phyloP scores from a whole-genome alignment of 495 filamentous ascomycete genomes.

The Hyaloscypha bicolor region DNA sequence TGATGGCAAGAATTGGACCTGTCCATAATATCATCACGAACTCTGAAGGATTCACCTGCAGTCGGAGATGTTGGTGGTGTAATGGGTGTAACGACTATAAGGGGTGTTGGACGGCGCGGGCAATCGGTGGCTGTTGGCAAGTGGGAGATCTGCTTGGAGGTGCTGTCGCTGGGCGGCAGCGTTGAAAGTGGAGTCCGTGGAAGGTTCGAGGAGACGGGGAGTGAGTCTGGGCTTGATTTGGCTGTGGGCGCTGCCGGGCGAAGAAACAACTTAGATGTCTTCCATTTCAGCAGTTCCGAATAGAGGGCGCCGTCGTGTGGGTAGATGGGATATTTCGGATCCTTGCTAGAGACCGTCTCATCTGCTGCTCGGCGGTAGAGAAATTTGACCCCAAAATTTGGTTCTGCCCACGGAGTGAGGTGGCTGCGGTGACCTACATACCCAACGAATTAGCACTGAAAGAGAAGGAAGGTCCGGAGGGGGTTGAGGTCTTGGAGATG shows the following conservation, averaged over 20 bases:
- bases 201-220: background rate
- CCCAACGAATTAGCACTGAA: background rate
- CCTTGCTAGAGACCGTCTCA: background rate
- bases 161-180: background rate
- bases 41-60: background rate
- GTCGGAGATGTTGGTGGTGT: background rate
- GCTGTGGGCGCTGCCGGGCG: background rate
- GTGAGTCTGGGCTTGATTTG: background rate
- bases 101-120: background rate
- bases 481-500: background rate
- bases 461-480: background rate
- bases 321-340: background rate
- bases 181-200: background rate
- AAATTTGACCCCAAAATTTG: constrained; percentile 15
- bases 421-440: background rate
- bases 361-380: background rate
- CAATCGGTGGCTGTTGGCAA: background rate
- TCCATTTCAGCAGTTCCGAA: background rate
- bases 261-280: background rate
- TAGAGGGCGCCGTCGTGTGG: background rate
- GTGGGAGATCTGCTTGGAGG: background rate
- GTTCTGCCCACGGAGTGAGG: constrained; percentile 7
- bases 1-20: background rate
- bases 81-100: background rate
- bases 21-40: background rate